Evolutionary conservation across 345 rosid species (phyloP).

Genomic region (Citrus sp.): DNA sequence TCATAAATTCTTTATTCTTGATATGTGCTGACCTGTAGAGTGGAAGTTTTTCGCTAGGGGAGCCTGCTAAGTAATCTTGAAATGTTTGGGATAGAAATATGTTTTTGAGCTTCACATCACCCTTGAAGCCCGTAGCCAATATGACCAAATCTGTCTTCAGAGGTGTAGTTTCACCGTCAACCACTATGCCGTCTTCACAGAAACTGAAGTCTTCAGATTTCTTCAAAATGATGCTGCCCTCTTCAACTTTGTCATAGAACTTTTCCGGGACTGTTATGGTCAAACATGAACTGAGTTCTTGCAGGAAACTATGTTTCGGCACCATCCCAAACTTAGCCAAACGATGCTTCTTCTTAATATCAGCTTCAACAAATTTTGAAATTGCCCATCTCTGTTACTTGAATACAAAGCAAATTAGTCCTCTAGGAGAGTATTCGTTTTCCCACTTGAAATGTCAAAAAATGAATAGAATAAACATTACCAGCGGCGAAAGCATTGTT

Average conservation of each 20-base stretch:
- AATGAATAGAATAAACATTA: not conserved
- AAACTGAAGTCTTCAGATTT: conserved; percentile 31
- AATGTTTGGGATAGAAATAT: conserved; percentile 28
- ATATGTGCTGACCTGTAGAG: conserved; percentile 35
- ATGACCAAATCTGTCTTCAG: conserved; percentile 33
- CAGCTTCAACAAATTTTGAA: conserved; percentile 38
- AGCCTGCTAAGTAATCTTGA: conserved; percentile 23
- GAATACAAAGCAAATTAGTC: not conserved
- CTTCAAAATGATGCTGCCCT: conserved; percentile 38
- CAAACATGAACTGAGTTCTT: conserved; percentile 29
- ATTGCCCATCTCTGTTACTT: conserved; percentile 31
- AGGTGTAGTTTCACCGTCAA: conserved; percentile 18
- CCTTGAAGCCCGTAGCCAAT: conserved; percentile 39
- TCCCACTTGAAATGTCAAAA: not conserved
- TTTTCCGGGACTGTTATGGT: conserved; percentile 26
- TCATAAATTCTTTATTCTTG: not conserved
- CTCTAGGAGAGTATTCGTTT: not conserved
- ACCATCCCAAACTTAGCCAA: conserved; percentile 40
- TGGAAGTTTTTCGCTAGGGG: conserved; percentile 25
- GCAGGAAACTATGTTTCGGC: conserved; percentile 38
- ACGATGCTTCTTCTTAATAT: conserved; percentile 26
- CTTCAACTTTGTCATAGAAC: conserved; percentile 37
- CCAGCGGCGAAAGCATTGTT: conserved; percentile 39
- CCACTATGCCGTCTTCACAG: conserved; percentile 24
- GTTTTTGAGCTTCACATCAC: conserved; percentile 33